Evolutionary conservation across 495 filamentous ascomycete species (phyloP).

Genomic region (Cercophora newfieldiana): DNA sequence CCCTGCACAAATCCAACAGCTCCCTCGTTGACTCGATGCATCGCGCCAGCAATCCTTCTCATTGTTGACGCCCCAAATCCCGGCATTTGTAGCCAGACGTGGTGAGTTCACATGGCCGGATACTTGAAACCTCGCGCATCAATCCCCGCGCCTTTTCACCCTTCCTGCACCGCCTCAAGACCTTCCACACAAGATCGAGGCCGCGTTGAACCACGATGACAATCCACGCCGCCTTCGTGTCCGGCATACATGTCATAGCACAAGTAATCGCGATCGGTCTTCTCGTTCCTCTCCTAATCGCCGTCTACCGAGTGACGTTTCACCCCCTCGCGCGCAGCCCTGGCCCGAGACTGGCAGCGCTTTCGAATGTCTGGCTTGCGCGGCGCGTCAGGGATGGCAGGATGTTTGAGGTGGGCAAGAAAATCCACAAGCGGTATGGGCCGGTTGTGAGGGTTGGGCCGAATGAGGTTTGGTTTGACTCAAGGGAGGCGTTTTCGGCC

Average conservation of each 20-base stretch:
- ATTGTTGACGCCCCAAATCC: too few species aligned
- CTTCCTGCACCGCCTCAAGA: too few species aligned
- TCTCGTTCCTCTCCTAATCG: not conserved
- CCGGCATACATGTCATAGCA: not conserved
- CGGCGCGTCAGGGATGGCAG: constrained; percentile 33
- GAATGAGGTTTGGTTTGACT: constrained; percentile 53
- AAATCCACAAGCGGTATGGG: constrained; percentile 54
- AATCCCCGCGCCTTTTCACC: too few species aligned
- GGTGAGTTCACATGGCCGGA: too few species aligned
- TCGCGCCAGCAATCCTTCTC: too few species aligned
- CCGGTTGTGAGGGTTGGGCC: constrained; percentile 58
- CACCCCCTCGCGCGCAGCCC: constrained; percentile 39
- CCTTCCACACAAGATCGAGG: too few species aligned
- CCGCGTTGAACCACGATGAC: not conserved
- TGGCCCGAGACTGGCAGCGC: constrained; percentile 36
- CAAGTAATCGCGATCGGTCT: not conserved
- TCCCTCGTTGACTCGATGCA: too few species aligned
- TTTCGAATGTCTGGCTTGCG: constrained; percentile 44
- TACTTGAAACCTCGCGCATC: too few species aligned
- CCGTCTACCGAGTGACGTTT: constrained; percentile 29
- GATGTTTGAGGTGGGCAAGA: constrained; percentile 31
- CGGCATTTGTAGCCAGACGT: too few species aligned
- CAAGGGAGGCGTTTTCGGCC: constrained; percentile 37
- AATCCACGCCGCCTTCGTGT: not conserved
- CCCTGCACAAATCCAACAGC: too few species aligned